phyloP scores from a whole-genome alignment of 805 yeast species.

The Candida incommunis region DNA sequence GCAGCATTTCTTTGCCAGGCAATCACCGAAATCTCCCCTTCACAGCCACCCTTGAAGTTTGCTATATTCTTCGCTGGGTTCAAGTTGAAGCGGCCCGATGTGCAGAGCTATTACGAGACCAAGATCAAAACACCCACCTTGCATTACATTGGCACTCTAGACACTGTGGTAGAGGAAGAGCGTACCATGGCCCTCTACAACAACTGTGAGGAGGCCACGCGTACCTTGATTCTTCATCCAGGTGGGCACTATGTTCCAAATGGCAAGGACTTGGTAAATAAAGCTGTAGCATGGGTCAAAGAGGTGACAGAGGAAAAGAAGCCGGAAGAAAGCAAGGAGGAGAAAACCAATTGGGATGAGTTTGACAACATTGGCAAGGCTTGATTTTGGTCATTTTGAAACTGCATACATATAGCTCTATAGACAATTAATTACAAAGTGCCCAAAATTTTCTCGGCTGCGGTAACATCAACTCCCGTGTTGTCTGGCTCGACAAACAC shows the following conservation, averaged over 20 bases:
- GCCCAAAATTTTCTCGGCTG: constrained; percentile 17
- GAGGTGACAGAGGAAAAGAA: neutral
- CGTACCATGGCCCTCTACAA: constrained; percentile 50
- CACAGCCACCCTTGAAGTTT: constrained; percentile 46
- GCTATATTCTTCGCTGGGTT: constrained; percentile 65
- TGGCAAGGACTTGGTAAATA: constrained; percentile 38
- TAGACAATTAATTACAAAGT: constrained; percentile 8
- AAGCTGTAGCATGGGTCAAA: constrained; percentile 18
- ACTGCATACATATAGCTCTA: neutral
- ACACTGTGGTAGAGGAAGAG: constrained; percentile 68
- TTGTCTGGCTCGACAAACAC: constrained; percentile 72
- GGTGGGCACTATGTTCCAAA: constrained; percentile 97
- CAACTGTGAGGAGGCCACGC: constrained; percentile 28
- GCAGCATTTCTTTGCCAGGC: constrained; percentile 51
- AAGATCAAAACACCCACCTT: constrained; percentile 32
- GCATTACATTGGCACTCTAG: constrained; percentile 76
- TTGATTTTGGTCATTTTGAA: neutral
- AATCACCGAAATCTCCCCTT: constrained; percentile 39
- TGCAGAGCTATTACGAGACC: constrained; percentile 20
- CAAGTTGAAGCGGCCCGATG: constrained; percentile 13
- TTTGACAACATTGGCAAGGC: constrained; percentile 22
- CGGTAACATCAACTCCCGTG: constrained; percentile 41
- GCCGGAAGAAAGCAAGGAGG: neutral
- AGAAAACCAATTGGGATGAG: constrained; percentile 22
- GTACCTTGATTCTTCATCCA: constrained; percentile 59